Evolutionary conservation across 257 asterid species (phyloP), one percentile per base, ranked within the genome.

Genomic region (Nicotiana sylvestris): DNA sequence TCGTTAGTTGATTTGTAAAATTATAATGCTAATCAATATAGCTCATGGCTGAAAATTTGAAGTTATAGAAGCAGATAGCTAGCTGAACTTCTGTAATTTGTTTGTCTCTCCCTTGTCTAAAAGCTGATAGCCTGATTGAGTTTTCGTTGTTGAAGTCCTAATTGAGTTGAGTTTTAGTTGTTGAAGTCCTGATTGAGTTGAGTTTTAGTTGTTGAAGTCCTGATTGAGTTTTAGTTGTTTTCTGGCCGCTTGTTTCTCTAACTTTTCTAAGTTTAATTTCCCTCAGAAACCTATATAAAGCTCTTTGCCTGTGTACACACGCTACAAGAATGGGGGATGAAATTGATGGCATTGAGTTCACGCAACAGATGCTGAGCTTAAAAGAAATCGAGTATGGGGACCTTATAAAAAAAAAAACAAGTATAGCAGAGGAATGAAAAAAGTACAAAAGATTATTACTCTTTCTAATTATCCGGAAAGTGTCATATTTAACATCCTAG

Each of bases 401-500:
- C 37, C 7, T 37, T 15, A 32, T 16, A 30, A 81, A 43, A 39
- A 15, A 21, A 37, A 18, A 81, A 66, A 66, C 66, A 66, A 16
- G 67, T 51, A n/a, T 37, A 5, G 43, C 9, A 37, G 43, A 37
- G 43, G 43, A 37, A 37, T 5, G 58, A 12, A 39, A 57, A 66
- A 58, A 16, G 74, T 68, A 37, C 5, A 68, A 5, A 51, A 66
- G 17, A 18, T n/a, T 12, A 25, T 16, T 39, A 35, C 16, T 29
- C 60, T 85, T 33, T 6, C 53, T 5, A 43, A 82, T 68, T 29
- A 77, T 78, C 85, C 65, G 10, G 46, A 67, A 49, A 3, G 84
- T 61, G 17, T 85, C 43, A 9, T 58, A 55, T 56, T 67, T 56
- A 46, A 60, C 46, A 85, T 85, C 80, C 83, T 78, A 1, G 78